Evolutionary conservation across 2,329 filamentous ascomycete species (phyloP), one percentile per base, ranked within the genome.

Genomic region (Aspergillus brasiliensis): DNA sequence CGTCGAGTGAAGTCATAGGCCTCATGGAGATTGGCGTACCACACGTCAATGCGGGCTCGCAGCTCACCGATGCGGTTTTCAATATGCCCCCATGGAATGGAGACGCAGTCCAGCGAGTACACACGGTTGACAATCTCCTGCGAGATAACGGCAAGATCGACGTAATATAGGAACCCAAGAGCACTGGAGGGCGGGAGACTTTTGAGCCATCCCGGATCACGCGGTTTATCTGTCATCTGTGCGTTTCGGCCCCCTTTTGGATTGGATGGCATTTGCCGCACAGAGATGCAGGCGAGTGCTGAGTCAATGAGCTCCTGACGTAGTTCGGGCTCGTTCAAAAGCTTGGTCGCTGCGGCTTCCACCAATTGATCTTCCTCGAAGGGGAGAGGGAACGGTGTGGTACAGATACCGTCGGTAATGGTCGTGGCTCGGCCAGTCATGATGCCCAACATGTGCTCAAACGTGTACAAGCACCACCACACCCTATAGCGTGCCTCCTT

Each of bases 401-500:
- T 80, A 65, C 77, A 80, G 51, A 79, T 71, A 15, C 77, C 74
- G 61, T 80, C 75, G 23, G 73, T 65, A 17, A 81, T 76, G 56
- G 75, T 78, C 28, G 76, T 76, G 25, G 77, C 70, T 44, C 79
- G 73, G 40, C 79, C 79, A n/a, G 79, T 80, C 76, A 81, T 79
- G 58, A 77, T 72, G 15, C 77, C 76, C 37, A 81, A 71, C 34
- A 77, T 71, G 56, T 79, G 78, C 63, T 81, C 79, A 44, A 80
- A 74, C 2, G 71, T 72, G 56, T 79, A 78, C 2, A 80, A 65
- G 56, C 77, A 78, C 76, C 77, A 80, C 79, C 79, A 81, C 3
- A 80, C 75, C 51, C 75, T 72, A 58, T 80, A 79, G n/a, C 78
- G 77, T 51, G 75, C 72, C 65, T 80, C 78, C 61, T 79, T 80